These are phyloP conservation scores for Phytopythium kandeliae DNA, from an alignment of 352 stramenopile species.

Conservation along the genomic window DNA sequence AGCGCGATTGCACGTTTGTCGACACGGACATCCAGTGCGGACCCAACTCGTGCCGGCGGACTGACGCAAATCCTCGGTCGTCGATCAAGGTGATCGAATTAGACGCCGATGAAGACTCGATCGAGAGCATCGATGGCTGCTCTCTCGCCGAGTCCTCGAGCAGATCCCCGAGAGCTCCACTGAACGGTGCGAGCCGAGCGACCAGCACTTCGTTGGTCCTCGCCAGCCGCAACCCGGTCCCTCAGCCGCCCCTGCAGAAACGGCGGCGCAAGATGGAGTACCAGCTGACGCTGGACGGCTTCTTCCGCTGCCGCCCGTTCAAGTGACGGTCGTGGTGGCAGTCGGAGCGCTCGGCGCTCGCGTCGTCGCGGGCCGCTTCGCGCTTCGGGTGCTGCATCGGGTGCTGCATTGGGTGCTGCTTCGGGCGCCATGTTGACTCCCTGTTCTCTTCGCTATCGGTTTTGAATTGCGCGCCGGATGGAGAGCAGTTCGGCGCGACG, in stretches of 20 bases:
- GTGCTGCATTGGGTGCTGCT: no score
- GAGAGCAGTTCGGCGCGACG: background rate
- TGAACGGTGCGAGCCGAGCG: background rate
- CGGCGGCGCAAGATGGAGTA: constrained; percentile 41
- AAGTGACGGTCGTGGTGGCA: constrained; percentile 1
- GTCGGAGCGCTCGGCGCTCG: background rate
- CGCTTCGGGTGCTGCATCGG: no score
- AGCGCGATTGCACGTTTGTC: constrained; percentile 56
- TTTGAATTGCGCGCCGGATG: constrained; percentile 1
- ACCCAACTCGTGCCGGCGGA: background rate
- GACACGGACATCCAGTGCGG: constrained; percentile 18
- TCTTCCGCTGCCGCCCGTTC: constrained; percentile 22
- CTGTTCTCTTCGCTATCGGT: constrained; percentile 9
- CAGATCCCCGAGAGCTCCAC: background rate
- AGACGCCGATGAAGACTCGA: constrained; percentile 13
- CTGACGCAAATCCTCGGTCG: constrained; percentile 7
- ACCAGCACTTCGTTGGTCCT: constrained; percentile 3
- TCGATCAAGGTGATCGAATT: constrained; percentile 33
- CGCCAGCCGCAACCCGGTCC: constrained; percentile 7
- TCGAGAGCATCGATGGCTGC: constrained; percentile 4
- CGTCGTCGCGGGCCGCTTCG: no score
- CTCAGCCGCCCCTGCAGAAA: constrained; percentile 28
- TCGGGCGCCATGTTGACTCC: constrained; percentile 10
- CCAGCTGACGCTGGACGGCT: constrained; percentile 48
- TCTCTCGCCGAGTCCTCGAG: background rate